Evolutionary conservation across 139 green algal genomes (phyloP).

Genomic region (Picochlorum costavermella): DNA sequence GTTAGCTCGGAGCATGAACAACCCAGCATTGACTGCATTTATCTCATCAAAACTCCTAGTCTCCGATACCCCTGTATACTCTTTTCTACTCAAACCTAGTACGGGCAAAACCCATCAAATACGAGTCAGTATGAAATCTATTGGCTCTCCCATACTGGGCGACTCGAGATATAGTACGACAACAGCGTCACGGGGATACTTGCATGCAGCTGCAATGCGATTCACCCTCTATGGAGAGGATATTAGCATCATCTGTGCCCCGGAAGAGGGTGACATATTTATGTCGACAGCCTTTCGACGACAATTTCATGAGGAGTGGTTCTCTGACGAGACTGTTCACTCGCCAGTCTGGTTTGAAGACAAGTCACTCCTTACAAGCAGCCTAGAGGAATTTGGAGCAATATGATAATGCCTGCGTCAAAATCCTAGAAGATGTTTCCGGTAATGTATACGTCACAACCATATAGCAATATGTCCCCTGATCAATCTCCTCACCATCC

Average conservation of each 20-base stretch:
- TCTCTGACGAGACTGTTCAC: conserved; percentile 1
- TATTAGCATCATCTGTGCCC: conserved; percentile 7
- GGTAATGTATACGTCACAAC: conserved; percentile 43
- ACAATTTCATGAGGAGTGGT: conserved; percentile 5
- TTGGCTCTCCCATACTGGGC: conserved; percentile 27
- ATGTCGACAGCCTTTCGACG: neutral
- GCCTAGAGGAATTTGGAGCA: conserved; percentile 16
- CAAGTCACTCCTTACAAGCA: conserved; percentile 4
- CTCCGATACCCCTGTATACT: neutral
- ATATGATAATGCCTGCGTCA: conserved; percentile 47
- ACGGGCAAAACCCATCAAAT: conserved; percentile 38
- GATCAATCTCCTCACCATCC: too few relatives aligned
- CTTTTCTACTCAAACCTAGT: conserved; percentile 25
- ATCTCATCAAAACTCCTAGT: neutral
- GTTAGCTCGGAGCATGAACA: conserved; percentile 2
- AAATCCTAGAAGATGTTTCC: conserved; percentile 54
- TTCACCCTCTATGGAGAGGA: conserved; percentile 2
- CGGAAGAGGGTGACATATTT: conserved; percentile 17
- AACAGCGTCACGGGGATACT: conserved; percentile 6
- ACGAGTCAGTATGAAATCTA: conserved; percentile 27
- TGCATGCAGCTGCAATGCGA: conserved; percentile 31
- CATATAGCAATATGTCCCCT: neutral
- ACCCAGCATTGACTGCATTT: conserved; percentile 24
- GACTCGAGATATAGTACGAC: conserved; percentile 16
- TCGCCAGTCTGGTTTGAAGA: conserved; percentile 15